phyloP scores from a whole-genome alignment of 2,329 filamentous ascomycete species.

The Ampelomyces quisqualis region DNA sequence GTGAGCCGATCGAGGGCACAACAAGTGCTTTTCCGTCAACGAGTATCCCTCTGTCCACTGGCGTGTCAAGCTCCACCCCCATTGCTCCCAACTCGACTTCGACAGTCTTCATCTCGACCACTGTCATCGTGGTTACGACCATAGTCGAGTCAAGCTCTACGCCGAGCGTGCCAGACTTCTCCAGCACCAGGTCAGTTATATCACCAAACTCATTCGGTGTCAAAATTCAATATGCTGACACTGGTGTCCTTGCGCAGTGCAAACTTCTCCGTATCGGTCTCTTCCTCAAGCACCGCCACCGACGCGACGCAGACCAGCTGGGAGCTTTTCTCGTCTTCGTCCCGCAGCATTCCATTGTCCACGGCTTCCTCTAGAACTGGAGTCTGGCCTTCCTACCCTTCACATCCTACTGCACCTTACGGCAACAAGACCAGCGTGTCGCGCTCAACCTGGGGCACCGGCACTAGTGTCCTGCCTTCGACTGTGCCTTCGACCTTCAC shows the following conservation, averaged over 20 bases:
- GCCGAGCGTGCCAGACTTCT: background rate
- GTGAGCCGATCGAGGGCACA: no score
- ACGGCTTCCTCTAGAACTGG: background rate
- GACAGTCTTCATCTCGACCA: slow-evolving; percentile 5
- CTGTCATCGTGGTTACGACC: slow-evolving; percentile 6
- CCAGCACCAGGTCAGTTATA: slow-evolving; percentile 14
- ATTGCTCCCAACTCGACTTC: slow-evolving; percentile 6
- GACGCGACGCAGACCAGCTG: slow-evolving; percentile 3
- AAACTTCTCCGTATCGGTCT: background rate
- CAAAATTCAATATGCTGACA: background rate
- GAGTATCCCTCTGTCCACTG: slow-evolving; percentile 9
- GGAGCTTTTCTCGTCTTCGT: slow-evolving; percentile 1
- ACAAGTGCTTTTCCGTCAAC: slow-evolving; percentile 5
- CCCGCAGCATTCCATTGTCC: background rate
- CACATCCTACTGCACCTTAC: background rate
- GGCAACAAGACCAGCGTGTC: background rate
- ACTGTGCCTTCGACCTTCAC: background rate
- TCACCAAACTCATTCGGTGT: background rate
- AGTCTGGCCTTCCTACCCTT: background rate
- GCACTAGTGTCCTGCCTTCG: background rate
- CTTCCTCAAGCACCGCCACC: slow-evolving; percentile 2
- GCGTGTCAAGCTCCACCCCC: slow-evolving; percentile 5
- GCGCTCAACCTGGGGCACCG: background rate
- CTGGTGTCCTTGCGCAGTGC: background rate
- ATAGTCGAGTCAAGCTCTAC: background rate